Percentiles rank a stretch among this genome's conserved stretches.
Evolutionary conservation across 352 stramenopile species (phyloP).

Genomic region (Pythium inflatum): DNA sequence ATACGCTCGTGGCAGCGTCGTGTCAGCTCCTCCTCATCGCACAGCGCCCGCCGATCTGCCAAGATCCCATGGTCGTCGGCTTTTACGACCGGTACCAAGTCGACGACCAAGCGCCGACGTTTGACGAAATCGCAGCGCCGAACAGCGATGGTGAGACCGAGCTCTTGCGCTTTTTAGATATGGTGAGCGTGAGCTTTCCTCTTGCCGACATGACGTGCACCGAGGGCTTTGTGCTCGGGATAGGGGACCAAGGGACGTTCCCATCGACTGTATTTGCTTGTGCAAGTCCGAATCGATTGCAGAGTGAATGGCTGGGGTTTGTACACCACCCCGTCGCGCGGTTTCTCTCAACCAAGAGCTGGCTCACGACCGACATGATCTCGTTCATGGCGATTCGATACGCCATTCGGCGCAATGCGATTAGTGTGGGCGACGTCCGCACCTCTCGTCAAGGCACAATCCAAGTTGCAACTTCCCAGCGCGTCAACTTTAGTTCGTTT

Average conservation of each 20-base stretch:
- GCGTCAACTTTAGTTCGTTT: constrained; percentile 31
- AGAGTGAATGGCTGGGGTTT: too few relatives aligned
- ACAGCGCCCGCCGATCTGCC: constrained; percentile 23
- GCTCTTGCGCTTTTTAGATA: constrained; percentile 20
- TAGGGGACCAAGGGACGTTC: constrained; percentile 4
- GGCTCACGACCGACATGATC: too few relatives aligned
- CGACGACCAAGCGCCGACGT: constrained; percentile 6
- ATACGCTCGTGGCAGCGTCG: constrained; percentile 13
- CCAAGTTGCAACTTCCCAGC: constrained; percentile 8
- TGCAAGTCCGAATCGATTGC: constrained; percentile 38
- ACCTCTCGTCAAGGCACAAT: neutral
- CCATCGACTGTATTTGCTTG: constrained; percentile 19
- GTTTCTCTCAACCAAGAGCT: too few relatives aligned
- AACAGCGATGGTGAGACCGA: constrained; percentile 15
- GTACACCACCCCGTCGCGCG: too few relatives aligned
- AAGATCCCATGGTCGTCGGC: constrained; percentile 20
- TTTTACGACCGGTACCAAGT: constrained; percentile 27
- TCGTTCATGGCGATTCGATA: too few relatives aligned
- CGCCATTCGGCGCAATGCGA: constrained; percentile 52
- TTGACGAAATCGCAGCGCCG: constrained; percentile 16
- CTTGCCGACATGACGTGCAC: constrained; percentile 21
- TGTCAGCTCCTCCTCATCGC: constrained; percentile 22
- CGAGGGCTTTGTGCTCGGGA: constrained; percentile 21
- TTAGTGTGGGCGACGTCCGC: constrained; percentile 28
- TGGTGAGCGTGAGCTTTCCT: constrained; percentile 28